Percentiles rank a stretch among this genome's conserved stretches.
Conservation (phyloP, 208 protist species). For the Trypanosoma melophagium region DNA sequence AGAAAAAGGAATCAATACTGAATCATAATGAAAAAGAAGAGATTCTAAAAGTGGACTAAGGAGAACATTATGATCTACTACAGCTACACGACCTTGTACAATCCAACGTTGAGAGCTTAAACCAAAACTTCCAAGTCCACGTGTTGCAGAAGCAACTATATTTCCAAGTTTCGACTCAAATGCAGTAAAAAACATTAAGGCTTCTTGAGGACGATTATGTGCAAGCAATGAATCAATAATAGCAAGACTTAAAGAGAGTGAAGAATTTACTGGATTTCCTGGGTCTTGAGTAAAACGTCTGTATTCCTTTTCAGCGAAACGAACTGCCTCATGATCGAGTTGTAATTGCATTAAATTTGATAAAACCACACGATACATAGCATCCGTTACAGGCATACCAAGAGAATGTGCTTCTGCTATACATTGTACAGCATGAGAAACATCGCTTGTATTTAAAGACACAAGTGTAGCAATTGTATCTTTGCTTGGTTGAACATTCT, state of each 20-base stretch:
- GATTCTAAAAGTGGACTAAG: constrained; percentile 80
- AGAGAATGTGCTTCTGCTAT: constrained; percentile 71
- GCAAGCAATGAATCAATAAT: constrained; percentile 74
- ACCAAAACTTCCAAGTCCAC: constrained; percentile 60
- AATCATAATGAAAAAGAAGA: constrained; percentile 82
- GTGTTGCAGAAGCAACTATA: constrained; percentile 54
- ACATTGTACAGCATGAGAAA: constrained; percentile 67
- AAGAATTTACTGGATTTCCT: constrained; percentile 53
- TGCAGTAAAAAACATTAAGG: constrained; percentile 51
- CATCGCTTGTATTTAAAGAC: constrained; percentile 46
- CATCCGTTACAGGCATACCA: constrained; percentile 77
- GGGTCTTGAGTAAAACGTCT: constrained; percentile 39
- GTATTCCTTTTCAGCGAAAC: constrained; percentile 72
- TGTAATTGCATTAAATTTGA: constrained; percentile 57
- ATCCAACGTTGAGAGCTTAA: constrained; percentile 75
- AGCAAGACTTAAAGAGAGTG: constrained; percentile 60
- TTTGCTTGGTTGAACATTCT: constrained; percentile 71
- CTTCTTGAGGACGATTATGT: constrained; percentile 66
- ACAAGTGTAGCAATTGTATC: constrained; percentile 79
- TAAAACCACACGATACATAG: constrained; percentile 77
- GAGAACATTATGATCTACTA: constrained; percentile 85
- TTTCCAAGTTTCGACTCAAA: constrained; percentile 67
- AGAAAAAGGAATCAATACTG: constrained; percentile 77
- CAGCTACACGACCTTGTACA: constrained; percentile 84
- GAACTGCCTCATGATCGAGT: constrained; percentile 77